Conservation (phyloP, 495 filamentous ascomycete genomes). For the Penicillium goetzii region DNA sequence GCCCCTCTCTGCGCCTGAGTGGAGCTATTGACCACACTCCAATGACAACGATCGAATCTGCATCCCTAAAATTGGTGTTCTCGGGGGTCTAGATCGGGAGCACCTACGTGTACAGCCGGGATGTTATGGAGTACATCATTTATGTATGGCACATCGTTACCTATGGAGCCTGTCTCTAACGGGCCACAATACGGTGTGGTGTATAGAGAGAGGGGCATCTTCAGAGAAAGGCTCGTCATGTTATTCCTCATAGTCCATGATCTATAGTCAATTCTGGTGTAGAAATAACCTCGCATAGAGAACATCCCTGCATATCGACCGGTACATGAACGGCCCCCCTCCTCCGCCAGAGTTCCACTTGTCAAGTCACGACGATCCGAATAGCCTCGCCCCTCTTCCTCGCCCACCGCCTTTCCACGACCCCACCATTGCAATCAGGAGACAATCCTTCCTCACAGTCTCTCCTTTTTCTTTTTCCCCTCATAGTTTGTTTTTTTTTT, state of each 20-base stretch:
- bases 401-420: constrained; percentile 53
- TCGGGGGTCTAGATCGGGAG: background rate
- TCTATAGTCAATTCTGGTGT: background rate
- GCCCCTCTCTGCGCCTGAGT: background rate
- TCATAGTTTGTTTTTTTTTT: constrained; percentile 4
- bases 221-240: background rate
- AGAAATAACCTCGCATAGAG: constrained; percentile 2
- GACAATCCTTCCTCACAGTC: constrained; percentile 17
- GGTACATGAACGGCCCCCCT: background rate
- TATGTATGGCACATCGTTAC: background rate
- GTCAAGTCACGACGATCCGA: constrained; percentile 21
- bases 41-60: background rate
- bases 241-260: background rate
- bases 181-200: background rate
- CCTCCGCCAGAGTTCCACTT: background rate
- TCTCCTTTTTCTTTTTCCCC: constrained; percentile 14
- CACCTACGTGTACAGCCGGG: background rate
- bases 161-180: background rate
- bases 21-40: constrained; percentile 2
- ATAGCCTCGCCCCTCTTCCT: constrained; percentile 45
- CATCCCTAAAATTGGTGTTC: background rate
- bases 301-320: background rate
- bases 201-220: background rate
- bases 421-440: constrained; percentile 43
- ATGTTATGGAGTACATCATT: background rate